Evolutionary conservation across 495 filamentous ascomycete genomes (phyloP).

Genomic region (Bacidia gigantensis): DNA sequence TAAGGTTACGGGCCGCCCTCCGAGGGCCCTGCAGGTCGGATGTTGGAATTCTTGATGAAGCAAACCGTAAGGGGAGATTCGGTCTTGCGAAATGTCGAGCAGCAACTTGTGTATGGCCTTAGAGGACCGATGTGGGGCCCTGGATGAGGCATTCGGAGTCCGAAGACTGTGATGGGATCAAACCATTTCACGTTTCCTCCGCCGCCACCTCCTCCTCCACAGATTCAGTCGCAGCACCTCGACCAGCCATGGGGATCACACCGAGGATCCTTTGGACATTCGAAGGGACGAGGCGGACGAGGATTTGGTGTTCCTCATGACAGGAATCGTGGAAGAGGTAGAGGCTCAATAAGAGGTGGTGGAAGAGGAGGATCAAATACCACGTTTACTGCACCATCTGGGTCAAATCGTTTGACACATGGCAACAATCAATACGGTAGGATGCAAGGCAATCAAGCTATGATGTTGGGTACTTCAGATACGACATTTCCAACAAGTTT

Average conservation of each 20-base stretch:
- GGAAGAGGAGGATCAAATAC: not conserved
- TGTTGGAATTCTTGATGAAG: too few species aligned
- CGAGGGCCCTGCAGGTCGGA: not conserved
- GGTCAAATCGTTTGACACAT: too few species aligned
- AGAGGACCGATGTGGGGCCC: too few species aligned
- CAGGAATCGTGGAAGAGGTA: not conserved
- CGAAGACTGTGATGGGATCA: slow-evolving; percentile 26
- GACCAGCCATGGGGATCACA: not conserved
- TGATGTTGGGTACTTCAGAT: too few species aligned
- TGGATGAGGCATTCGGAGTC: not conserved
- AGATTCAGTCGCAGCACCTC: not conserved
- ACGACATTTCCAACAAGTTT: too few species aligned
- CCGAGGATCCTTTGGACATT: not conserved
- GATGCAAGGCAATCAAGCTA: too few species aligned
- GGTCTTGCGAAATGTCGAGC: too few species aligned
- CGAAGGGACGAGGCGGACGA: not conserved
- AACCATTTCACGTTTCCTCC: slow-evolving; percentile 40
- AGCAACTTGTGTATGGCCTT: too few species aligned
- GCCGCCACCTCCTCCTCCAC: slow-evolving; percentile 28
- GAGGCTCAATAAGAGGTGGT: not conserved
- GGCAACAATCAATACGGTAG: too few species aligned
- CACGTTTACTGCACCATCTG: too few species aligned
- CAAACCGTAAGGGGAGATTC: too few species aligned
- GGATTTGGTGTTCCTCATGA: not conserved
- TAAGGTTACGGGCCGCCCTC: not conserved